Evolutionary conservation across 441 rosid genomes (phyloP), one percentile per base, ranked within the genome.

Genomic region (Gossypium lobatum): DNA sequence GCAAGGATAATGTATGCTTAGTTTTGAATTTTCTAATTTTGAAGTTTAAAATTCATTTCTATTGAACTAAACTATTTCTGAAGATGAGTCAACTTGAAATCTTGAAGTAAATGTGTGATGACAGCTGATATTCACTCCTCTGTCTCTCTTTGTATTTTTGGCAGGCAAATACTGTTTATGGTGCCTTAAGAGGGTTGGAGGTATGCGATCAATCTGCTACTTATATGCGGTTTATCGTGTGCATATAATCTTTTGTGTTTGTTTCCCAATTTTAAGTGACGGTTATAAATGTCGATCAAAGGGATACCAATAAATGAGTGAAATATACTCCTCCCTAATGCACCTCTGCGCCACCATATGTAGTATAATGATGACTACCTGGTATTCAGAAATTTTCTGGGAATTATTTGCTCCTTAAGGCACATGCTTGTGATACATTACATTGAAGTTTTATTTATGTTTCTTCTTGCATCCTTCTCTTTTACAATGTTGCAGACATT

Each of bases 121-220:
- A 65, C 0, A 0, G 31, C 59, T 65, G 46, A 3, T 34, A 57
- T 70, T 48, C 11, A 53, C 50, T 20, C 39, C 61, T 52, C 16
- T 26, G 5, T 68, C 25, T 69, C 61, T 17, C 61, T 17, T 52
- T 10, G 10, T 50, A 50, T 45, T 79, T 77, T 66, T 73, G 82
- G 87, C 89, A 90, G 99, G 97, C 95, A 64, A 93, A 87, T 76
- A 93, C 98, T 58, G 81, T 91, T 2, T 91, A 82, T 83, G 97
- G 98, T 73, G 97, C 98, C 3, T 76, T 93, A 79, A 83, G 97
- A 54, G 98, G 97, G 46, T 80, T 95, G 80, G 99, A 95, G 98
- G 99, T 95, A 73, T 31, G 83, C 78, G 48, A 70, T 71, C 48
- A 58, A 62, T 21, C 6, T 1, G 42, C 52, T 34, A 68, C 17